phyloP scores from a whole-genome alignment of 345 rosid species.

The Citrus sinensis region DNA sequence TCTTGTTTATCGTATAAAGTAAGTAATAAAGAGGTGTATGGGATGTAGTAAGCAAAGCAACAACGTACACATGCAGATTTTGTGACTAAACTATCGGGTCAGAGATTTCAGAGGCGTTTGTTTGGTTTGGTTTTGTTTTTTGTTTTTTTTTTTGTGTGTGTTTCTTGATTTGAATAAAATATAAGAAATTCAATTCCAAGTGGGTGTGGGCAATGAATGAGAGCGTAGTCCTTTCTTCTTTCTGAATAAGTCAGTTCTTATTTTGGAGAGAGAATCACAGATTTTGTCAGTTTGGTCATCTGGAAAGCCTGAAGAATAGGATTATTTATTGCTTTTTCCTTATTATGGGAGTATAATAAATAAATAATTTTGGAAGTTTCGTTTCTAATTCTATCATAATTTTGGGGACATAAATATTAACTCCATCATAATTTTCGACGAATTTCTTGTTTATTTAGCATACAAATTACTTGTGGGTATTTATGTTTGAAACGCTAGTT shows the following conservation, averaged over 20 bases:
- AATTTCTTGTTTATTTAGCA: background rate
- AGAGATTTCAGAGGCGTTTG: slow-evolving; percentile 63
- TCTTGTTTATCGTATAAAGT: background rate
- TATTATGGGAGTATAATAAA: background rate
- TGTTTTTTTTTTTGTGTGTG: background rate
- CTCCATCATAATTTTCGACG: background rate
- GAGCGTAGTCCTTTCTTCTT: slow-evolving; percentile 6
- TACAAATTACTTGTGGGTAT: background rate
- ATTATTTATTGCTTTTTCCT: background rate
- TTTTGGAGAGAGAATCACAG: slow-evolving; percentile 3
- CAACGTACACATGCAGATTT: slow-evolving; percentile 89
- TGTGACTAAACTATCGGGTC: slow-evolving; percentile 87
- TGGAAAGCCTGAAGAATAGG: slow-evolving; percentile 63
- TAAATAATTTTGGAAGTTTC: background rate
- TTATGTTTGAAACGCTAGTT: background rate
- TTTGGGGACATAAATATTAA: background rate
- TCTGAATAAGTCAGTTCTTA: slow-evolving; percentile 46
- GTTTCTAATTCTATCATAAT: background rate
- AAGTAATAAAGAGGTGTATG: slow-evolving; percentile 2
- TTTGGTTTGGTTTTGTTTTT: slow-evolving; percentile 4
- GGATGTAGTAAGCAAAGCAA: slow-evolving; percentile 37
- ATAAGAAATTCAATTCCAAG: slow-evolving; percentile 34
- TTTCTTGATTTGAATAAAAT: background rate
- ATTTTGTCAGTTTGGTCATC: slow-evolving; percentile 51
- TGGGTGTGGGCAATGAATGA: slow-evolving; percentile 8